These are phyloP conservation scores for Spirogloea muscicola DNA, from an alignment of 139 green algal genomes.

Conservation along the genomic window DNA sequence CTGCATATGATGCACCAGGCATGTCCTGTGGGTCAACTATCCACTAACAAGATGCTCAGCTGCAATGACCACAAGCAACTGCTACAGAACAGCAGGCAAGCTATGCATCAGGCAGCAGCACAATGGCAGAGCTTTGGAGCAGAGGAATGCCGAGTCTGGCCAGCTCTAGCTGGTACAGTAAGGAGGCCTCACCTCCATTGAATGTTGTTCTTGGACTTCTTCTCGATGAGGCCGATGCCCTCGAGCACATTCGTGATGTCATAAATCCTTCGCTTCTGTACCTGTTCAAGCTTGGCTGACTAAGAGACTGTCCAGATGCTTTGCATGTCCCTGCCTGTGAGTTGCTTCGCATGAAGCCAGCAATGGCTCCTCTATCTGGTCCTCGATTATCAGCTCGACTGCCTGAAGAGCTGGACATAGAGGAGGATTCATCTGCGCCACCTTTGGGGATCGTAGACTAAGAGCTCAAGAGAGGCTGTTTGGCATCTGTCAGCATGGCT, in stretches of 20 bases:
- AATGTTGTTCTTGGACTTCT: slow-evolving; percentile 88
- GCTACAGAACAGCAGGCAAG: background rate
- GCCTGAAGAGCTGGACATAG: no score
- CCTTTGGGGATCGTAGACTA: no score
- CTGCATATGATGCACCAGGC: background rate
- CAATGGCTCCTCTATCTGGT: no score
- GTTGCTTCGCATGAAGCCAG: no score
- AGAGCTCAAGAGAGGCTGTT: no score
- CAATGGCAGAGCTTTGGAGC: background rate
- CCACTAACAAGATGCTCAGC: background rate
- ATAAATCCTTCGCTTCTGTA: slow-evolving; percentile 96
- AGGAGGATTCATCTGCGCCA: no score
- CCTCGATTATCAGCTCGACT: no score
- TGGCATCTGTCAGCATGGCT: no score
- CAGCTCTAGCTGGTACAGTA: background rate
- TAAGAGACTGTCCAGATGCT: no score
- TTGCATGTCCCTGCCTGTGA: no score
- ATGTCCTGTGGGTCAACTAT: background rate
- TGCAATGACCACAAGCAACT: background rate
- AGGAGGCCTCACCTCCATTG: slow-evolving; percentile 55
- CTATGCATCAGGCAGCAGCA: background rate
- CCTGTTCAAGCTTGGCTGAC: no score
- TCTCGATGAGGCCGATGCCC: slow-evolving; percentile 91
- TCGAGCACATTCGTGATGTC: slow-evolving; percentile 99
- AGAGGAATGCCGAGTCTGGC: background rate